Evolutionary conservation across 306 rosid species (phyloP).

Genomic region (Aeschynomene evenia): DNA sequence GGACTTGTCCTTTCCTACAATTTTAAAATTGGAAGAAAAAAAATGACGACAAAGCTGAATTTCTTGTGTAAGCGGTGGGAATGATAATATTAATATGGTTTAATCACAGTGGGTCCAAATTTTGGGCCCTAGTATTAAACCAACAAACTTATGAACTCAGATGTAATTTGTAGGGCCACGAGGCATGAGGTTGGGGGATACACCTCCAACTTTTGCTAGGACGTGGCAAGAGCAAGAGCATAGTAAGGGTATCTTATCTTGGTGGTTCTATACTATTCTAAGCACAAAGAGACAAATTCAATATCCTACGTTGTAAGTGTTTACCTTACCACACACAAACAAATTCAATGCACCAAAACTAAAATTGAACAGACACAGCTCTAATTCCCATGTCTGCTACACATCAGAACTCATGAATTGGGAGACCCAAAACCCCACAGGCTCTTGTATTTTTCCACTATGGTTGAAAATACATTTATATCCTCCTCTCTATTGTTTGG

Average conservation of each 20-base stretch:
- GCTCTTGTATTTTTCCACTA: neutral
- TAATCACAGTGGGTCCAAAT: slow-evolving; percentile 10
- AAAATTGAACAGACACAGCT: neutral
- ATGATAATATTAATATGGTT: neutral
- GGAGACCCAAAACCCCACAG: neutral
- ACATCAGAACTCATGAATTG: neutral
- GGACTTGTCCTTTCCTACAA: slow-evolving; percentile 8
- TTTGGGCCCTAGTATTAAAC: slow-evolving; percentile 1
- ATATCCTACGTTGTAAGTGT: slow-evolving; percentile 2
- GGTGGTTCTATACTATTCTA: slow-evolving; percentile 20
- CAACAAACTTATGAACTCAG: neutral
- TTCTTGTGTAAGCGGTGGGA: slow-evolving; percentile 10
- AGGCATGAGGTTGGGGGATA: neutral
- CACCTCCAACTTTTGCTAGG: neutral
- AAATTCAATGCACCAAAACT: slow-evolving; percentile 30
- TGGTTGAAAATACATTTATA: neutral
- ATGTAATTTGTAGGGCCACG: slow-evolving; percentile 24
- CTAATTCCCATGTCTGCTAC: slow-evolving; percentile 28
- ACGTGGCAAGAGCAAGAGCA: neutral
- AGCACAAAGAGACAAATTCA: slow-evolving; percentile 49
- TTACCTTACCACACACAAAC: neutral
- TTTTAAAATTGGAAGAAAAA: too few species aligned
- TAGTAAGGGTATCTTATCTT: slow-evolving; percentile 29
- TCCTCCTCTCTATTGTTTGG: neutral
- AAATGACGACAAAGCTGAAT: slow-evolving; percentile 2